A percentile compares a stretch with the other conserved stretches of the same genome.
Conservation (phyloP, 1,284 basidiomycete species). For the Cryptococcus sp. region DNA sequence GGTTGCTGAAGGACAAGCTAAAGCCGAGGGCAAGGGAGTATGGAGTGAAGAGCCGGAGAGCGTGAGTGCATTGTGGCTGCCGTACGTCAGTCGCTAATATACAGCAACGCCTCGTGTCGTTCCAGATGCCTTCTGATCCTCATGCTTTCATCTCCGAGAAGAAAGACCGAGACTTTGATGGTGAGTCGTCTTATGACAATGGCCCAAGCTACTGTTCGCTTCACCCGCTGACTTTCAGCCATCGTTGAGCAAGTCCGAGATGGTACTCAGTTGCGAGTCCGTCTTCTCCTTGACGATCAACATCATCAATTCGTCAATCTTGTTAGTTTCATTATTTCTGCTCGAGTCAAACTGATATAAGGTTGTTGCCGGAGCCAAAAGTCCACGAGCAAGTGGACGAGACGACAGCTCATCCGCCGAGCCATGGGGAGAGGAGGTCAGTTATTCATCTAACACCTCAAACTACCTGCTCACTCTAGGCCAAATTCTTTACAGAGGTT, state of each 20-base stretch:
- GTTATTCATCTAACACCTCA: conserved; percentile 18
- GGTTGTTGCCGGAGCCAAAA: conserved; percentile 77
- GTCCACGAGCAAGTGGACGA: conserved; percentile 65
- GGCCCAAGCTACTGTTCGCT: not conserved
- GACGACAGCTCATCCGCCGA: conserved; percentile 64
- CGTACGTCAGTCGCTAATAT: not conserved
- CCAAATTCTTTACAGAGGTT: conserved; percentile 90
- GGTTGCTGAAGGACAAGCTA: conserved; percentile 70
- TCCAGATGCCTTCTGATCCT: conserved; percentile 86
- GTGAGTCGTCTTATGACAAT: conserved; percentile 48
- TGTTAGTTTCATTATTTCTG: conserved; percentile 12
- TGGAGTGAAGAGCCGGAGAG: conserved; percentile 76
- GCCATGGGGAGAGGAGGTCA: conserved; percentile 76
- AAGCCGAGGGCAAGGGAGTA: conserved; percentile 68
- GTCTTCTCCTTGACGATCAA: conserved; percentile 78
- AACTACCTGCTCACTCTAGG: conserved; percentile 52
- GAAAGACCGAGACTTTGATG: conserved; percentile 85
- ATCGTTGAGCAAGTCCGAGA: conserved; percentile 93
- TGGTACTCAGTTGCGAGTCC: conserved; percentile 82
- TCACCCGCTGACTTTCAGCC: conserved; percentile 51
- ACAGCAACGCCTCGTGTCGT: conserved; percentile 68
- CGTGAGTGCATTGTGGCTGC: conserved; percentile 19
- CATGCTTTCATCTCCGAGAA: conserved; percentile 83
- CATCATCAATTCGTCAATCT: conserved; percentile 59
- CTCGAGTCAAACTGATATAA: conserved; percentile 3